A percentile compares a stretch with the other conserved stretches of the same genome.
Evolutionary conservation across 2,329 filamentous ascomycete genomes (phyloP).

Genomic region (Rutstroemia sp.): DNA sequence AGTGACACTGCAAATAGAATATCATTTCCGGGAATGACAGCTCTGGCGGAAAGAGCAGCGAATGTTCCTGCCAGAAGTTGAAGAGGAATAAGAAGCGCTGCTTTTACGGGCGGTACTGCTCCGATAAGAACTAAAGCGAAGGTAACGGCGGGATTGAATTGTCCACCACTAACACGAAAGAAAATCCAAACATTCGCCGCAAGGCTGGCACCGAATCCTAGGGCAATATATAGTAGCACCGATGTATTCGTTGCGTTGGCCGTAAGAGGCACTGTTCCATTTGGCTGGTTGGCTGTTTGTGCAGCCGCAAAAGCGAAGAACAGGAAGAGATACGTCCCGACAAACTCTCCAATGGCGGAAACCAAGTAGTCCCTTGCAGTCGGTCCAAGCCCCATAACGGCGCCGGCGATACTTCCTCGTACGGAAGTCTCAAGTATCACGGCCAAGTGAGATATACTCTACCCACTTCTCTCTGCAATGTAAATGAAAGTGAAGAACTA

Average conservation of each 20-base stretch:
- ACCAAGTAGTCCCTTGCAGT: slow-evolving; percentile 32
- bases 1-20: slow-evolving; percentile 5
- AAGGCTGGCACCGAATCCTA: slow-evolving; percentile 33
- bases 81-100: slow-evolving; percentile 19
- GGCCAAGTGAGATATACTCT: too few species aligned
- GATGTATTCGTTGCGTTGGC: slow-evolving; percentile 22
- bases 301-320: slow-evolving; percentile 21
- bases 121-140: slow-evolving; percentile 29
- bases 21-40: slow-evolving; percentile 15
- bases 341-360: slow-evolving; percentile 40
- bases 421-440: too few species aligned
- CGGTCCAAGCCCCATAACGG: background rate
- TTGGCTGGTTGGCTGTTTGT: slow-evolving; percentile 15
- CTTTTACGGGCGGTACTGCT: slow-evolving; percentile 23
- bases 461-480: too few species aligned
- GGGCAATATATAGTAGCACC: slow-evolving; percentile 31
- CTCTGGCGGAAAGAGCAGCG: slow-evolving; percentile 34
- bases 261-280: slow-evolving; percentile 1
- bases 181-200: slow-evolving; percentile 50
- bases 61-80: slow-evolving; percentile 27
- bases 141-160: slow-evolving; percentile 31
- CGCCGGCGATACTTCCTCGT: background rate
- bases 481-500: too few species aligned
- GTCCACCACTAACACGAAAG: slow-evolving; percentile 42
- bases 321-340: slow-evolving; percentile 38